Evolutionary conservation across 2,329 filamentous ascomycete species (phyloP), one percentile per base, ranked within the genome.

Genomic region (Fusarium albidum): DNA sequence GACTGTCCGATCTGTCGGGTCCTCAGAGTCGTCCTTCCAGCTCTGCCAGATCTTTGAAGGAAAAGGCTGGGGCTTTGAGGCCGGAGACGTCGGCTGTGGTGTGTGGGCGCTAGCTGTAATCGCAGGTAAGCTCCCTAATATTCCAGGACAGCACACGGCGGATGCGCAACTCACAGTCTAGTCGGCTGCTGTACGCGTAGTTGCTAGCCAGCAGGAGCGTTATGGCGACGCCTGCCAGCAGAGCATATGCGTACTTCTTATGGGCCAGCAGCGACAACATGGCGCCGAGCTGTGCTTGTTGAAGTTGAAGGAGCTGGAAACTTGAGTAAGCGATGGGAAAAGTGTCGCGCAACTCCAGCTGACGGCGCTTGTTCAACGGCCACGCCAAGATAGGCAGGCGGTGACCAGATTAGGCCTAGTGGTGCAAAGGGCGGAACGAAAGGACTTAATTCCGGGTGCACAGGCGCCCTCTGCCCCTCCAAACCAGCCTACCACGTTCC

Each of bases 21-120:
- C 37, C 9, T 69, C 63, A 2, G 68, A 56, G 27, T 69, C 66
- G 25, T 69, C 65, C 46, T 67, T 66, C 68, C 67, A 71, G 31
- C 65, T 70, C 41, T 71, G 68, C 69, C 68, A 71, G 10, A 71
- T 69, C 49, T 71, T 71, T 11, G 38, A 33, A 32, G 62, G 63
- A 18, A 65, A 53, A 8, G 48, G 27, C 13, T 50, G n/a, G 13
- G 14, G 35, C 35, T 56, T 50, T 15, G 27, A 7, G 13, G 12
- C 25, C 1, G 21, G 11, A 31, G 40, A 15, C 5, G 39, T 42
- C 15, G 43, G 39, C 3, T 29, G n/a, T 12, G 35, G 14, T 44
- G 27, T 14, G n/a, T 28, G n/a, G 9, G 10, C 42, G 6, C 17
- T 52, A 27, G 28, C 57, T 59, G 25, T 49, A 15, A 15, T 13